Percentiles rank a stretch among this genome's conserved stretches.
Conservation (phyloP, 2,329 filamentous ascomycete species). For the Colletotrichum sp. region DNA sequence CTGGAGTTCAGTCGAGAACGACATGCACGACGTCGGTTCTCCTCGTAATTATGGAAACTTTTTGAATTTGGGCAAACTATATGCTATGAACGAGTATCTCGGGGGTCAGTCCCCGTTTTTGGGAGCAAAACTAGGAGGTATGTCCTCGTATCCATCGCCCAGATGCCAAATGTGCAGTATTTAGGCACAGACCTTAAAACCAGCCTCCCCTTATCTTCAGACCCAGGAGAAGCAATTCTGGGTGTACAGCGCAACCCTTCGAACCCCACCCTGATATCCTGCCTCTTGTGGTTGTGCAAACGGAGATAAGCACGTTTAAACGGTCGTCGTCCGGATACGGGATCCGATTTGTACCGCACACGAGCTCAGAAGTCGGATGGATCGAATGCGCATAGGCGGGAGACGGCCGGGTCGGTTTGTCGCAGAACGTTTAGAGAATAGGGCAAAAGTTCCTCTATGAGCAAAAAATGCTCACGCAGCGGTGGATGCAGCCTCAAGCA, state of each 20-base stretch:
- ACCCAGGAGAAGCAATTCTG: background rate
- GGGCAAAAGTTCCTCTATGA: background rate
- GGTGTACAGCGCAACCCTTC: background rate
- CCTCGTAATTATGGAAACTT: background rate
- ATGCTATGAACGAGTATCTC: background rate
- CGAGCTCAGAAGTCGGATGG: background rate
- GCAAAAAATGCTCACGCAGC: background rate
- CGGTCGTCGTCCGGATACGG: background rate
- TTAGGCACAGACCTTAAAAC: background rate
- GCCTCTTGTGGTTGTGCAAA: background rate
- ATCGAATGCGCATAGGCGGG: background rate
- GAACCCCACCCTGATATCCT: background rate
- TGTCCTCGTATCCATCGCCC: background rate
- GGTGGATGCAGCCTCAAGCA: background rate
- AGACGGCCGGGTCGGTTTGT: background rate
- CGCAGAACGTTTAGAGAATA: background rate
- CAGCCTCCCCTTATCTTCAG: background rate
- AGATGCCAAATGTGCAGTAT: background rate
- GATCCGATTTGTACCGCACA: background rate
- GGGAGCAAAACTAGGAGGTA: background rate
- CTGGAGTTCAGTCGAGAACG: slow-evolving; percentile 10
- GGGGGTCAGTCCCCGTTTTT: background rate
- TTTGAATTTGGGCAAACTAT: background rate
- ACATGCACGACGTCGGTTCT: background rate
- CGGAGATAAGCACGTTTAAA: background rate